These are phyloP conservation scores for Phytopythium helicoides DNA, from an alignment of 352 stramenopile genomes.

Conservation along the genomic window DNA sequence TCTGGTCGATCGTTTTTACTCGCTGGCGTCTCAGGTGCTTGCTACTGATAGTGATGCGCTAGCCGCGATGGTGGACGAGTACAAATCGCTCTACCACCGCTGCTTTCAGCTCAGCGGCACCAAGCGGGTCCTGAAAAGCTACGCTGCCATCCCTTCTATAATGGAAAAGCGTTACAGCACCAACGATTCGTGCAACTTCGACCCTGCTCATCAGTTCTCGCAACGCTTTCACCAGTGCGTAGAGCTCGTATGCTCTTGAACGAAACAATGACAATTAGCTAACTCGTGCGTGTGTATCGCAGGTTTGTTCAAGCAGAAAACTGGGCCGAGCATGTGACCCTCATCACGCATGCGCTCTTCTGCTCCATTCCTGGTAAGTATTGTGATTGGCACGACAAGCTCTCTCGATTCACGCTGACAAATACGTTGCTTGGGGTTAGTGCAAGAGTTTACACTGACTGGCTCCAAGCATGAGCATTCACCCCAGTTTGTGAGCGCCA, in stretches of 20 bases:
- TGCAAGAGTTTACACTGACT: constrained; percentile 66
- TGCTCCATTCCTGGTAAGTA: constrained; percentile 69
- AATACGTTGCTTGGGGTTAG: constrained; percentile 19
- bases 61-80: constrained; percentile 41
- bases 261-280: too few species aligned
- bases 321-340: constrained; percentile 74
- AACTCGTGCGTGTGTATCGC: background rate
- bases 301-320: constrained; percentile 57
- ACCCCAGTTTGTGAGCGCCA: constrained; percentile 56
- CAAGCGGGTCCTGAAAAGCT: constrained; percentile 9
- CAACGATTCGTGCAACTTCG: constrained; percentile 12
- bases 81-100: constrained; percentile 38
- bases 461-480: constrained; percentile 55
- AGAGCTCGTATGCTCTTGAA: background rate
- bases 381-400: background rate
- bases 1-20: constrained; percentile 43
- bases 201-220: constrained; percentile 13
- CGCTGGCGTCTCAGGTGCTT: constrained; percentile 36
- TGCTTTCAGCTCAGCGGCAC: constrained; percentile 7
- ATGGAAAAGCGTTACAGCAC: constrained; percentile 27
- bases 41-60: constrained; percentile 29
- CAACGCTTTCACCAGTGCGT: constrained; percentile 16
- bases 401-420: background rate
- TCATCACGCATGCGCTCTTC: constrained; percentile 80
- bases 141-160: constrained; percentile 11